These are phyloP conservation scores for Trametes versicolor DNA, from an alignment of 1,284 basidiomycete species.

Conservation along the genomic window DNA sequence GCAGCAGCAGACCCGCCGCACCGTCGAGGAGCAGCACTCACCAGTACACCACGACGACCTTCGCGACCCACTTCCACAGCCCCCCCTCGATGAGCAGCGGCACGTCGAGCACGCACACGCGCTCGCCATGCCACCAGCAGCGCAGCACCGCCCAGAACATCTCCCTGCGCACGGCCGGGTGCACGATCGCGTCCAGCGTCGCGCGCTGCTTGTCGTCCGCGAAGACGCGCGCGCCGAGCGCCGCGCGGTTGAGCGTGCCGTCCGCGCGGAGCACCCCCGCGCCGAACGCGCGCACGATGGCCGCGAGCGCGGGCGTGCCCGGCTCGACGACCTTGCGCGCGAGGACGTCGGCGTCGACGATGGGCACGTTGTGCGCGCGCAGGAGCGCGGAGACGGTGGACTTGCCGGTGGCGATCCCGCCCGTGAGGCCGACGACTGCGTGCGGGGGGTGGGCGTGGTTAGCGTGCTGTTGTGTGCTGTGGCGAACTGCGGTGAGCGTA, in stretches of 20 bases:
- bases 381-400: slow-evolving; percentile 90
- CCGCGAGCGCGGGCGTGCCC: slow-evolving; percentile 77
- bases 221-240: slow-evolving; percentile 90
- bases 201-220: slow-evolving; percentile 77
- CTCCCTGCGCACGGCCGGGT: slow-evolving; percentile 85
- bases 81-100: slow-evolving; percentile 94
- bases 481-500: slow-evolving; percentile 10
- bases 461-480: slow-evolving; percentile 8
- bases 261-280: slow-evolving; percentile 70
- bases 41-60: slow-evolving; percentile 92
- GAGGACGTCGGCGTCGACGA: slow-evolving; percentile 94
- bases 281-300: slow-evolving; percentile 82
- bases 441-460: background rate
- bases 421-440: slow-evolving; percentile 93
- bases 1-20: slow-evolving; percentile 7
- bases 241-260: slow-evolving; percentile 84
- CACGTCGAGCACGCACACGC: slow-evolving; percentile 88
- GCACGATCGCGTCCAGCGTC: slow-evolving; percentile 87
- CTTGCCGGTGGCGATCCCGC: slow-evolving; percentile 97
- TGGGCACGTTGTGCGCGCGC: slow-evolving; percentile 70
- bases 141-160: slow-evolving; percentile 79
- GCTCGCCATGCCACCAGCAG: slow-evolving; percentile 83
- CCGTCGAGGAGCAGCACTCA: slow-evolving; percentile 48
- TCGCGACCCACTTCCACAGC: slow-evolving; percentile 87
- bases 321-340: slow-evolving; percentile 91